A percentile compares a stretch with the other conserved stretches of the same genome.
phyloP scores from a whole-genome alignment of 2,329 filamentous ascomycete species.

The Trichoderma oligosporum region DNA sequence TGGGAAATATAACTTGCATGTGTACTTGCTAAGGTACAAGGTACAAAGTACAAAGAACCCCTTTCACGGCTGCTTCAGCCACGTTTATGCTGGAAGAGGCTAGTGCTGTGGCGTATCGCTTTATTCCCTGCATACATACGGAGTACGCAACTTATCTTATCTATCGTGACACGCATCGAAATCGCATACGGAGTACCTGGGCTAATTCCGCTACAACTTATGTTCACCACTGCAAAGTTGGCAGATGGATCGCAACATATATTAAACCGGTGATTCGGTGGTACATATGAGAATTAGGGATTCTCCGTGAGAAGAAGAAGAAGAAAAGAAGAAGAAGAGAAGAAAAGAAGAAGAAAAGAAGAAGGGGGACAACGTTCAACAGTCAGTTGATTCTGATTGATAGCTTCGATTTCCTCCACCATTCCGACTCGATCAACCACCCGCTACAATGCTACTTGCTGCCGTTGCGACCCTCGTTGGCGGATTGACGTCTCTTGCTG shows the following conservation, averaged over 20 bases:
- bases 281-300: too few species aligned
- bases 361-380: neutral
- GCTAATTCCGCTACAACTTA: too few species aligned
- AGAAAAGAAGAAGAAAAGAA: neutral
- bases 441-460: neutral
- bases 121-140: neutral
- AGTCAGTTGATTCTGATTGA: neutral
- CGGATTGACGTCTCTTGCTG: constrained; percentile 28
- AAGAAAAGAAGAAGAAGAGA: neutral
- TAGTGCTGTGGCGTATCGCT: neutral
- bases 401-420: neutral
- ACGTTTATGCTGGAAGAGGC: too few species aligned
- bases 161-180: constrained; percentile 8
- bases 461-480: constrained; percentile 21
- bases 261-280: neutral
- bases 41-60: too few species aligned
- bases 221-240: neutral
- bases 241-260: constrained; percentile 14
- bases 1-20: too few species aligned
- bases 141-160: neutral
- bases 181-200: too few species aligned
- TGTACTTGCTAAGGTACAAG: too few species aligned
- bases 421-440: neutral
- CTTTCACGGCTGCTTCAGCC: too few species aligned
- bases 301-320: too few species aligned